Conservation (phyloP, 2,329 filamentous ascomycete genomes). For the Nectriaceae sp. region DNA sequence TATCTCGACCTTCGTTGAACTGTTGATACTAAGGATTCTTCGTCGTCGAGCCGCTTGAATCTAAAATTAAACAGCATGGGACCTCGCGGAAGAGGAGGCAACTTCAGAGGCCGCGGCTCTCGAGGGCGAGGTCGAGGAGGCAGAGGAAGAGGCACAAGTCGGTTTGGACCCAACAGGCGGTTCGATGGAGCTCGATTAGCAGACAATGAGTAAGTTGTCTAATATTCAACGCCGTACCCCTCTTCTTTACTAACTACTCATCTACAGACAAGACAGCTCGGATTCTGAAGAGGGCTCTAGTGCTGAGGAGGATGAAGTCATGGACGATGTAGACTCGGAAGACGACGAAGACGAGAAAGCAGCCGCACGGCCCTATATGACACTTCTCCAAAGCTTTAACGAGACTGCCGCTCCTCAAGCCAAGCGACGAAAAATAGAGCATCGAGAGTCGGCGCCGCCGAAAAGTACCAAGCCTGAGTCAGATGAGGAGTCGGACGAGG, state of each 20-base stretch:
- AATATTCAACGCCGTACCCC: neutral
- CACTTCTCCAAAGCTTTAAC: slow-evolving; percentile 59
- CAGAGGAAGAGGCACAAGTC: slow-evolving; percentile 30
- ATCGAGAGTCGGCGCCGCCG: slow-evolving; percentile 27
- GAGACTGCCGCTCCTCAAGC: slow-evolving; percentile 47
- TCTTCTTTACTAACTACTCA: slow-evolving; percentile 3
- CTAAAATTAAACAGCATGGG: slow-evolving; percentile 32
- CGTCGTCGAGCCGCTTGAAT: no score
- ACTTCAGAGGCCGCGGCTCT: slow-evolving; percentile 34
- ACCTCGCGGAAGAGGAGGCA: slow-evolving; percentile 37
- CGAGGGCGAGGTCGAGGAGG: slow-evolving; percentile 29
- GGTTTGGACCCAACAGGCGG: slow-evolving; percentile 39
- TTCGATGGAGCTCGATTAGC: slow-evolving; percentile 39
- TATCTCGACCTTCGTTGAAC: no score
- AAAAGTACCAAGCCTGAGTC: slow-evolving; percentile 19
- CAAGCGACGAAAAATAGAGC: slow-evolving; percentile 60
- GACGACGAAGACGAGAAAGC: slow-evolving; percentile 49
- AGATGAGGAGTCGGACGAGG: slow-evolving; percentile 32
- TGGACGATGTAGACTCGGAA: slow-evolving; percentile 43
- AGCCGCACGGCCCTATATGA: slow-evolving; percentile 53
- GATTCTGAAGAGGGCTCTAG: slow-evolving; percentile 31
- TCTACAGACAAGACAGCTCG: slow-evolving; percentile 21
- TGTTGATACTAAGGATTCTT: no score
- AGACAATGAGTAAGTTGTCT: slow-evolving; percentile 38
- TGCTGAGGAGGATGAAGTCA: slow-evolving; percentile 39